Conservation (phyloP, 2,329 filamentous ascomycete species). For the Dothideomycetidae sp. region DNA sequence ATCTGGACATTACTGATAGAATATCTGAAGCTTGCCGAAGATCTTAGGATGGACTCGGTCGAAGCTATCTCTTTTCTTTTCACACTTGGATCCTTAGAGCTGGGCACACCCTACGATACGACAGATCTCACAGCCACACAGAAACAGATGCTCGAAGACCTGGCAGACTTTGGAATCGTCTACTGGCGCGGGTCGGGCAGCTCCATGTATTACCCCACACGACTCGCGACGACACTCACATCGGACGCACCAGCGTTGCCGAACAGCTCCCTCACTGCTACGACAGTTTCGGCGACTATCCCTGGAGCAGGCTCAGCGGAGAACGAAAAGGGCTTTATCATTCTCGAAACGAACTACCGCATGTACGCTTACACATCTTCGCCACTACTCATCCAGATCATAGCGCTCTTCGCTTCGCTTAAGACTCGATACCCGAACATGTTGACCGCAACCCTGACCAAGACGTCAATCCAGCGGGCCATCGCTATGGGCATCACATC, state of each 20-base stretch:
- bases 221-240: conserved; percentile 85
- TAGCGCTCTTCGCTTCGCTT: conserved; percentile 77
- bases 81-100: conserved; percentile 81
- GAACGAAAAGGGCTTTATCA: conserved; percentile 62
- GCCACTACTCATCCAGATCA: conserved; percentile 83
- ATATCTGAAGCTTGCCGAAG: conserved; percentile 68
- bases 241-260: conserved; percentile 59
- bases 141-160: conserved; percentile 73
- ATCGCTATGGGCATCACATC: conserved; percentile 85
- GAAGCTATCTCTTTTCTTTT: conserved; percentile 95
- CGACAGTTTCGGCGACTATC: conserved; percentile 39
- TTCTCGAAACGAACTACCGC: conserved; percentile 95
- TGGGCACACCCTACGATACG: conserved; percentile 83
- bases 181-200: conserved; percentile 42
- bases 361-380: conserved; percentile 94
- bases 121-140: conserved; percentile 69
- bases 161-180: conserved; percentile 85
- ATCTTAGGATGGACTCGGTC: conserved; percentile 57
- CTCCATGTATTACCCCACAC: conserved; percentile 66
- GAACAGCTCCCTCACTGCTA: conserved; percentile 50
- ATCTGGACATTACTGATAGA: conserved; percentile 91
- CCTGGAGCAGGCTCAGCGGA: conserved; percentile 20
- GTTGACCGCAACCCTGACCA: conserved; percentile 80
- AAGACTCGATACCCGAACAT: conserved; percentile 88
- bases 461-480: conserved; percentile 73